Evolutionary conservation across 495 filamentous ascomycete species (phyloP).

Genomic region (Aspergillus leporis): DNA sequence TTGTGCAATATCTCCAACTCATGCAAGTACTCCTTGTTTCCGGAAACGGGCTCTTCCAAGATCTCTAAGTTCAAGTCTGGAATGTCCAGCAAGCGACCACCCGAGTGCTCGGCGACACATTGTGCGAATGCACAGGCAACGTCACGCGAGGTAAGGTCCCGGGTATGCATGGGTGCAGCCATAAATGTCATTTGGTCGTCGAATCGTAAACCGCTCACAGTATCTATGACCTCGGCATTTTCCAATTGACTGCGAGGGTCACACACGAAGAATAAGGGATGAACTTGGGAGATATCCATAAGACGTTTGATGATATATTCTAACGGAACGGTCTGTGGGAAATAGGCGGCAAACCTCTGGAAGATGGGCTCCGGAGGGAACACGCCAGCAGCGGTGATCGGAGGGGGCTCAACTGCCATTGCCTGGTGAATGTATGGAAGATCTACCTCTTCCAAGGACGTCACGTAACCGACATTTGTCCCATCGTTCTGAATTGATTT

Average conservation of each 20-base stretch:
- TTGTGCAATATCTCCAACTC: constrained; percentile 78
- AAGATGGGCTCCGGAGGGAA: constrained; percentile 65
- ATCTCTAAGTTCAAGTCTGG: constrained; percentile 62
- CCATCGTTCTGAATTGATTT: constrained; percentile 17
- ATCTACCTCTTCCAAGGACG: constrained; percentile 73
- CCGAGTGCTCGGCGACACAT: constrained; percentile 63
- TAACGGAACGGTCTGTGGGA: constrained; percentile 73
- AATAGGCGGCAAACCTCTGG: constrained; percentile 72
- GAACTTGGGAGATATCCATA: constrained; percentile 60
- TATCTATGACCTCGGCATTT: constrained; percentile 70
- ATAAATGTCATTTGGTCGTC: constrained; percentile 74
- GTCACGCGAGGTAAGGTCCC: constrained; percentile 22
- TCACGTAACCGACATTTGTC: constrained; percentile 68
- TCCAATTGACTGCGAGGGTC: constrained; percentile 54
- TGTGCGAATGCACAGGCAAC: constrained; percentile 60
- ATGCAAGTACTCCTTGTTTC: constrained; percentile 54
- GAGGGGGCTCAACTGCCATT: constrained; percentile 61
- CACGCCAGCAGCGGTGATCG: constrained; percentile 73
- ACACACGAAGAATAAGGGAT: constrained; percentile 73
- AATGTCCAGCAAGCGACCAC: constrained; percentile 68
- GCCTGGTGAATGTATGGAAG: constrained; percentile 59
- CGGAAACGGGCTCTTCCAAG: constrained; percentile 54
- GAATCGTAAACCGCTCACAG: constrained; percentile 60
- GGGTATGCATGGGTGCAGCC: constrained; percentile 57
- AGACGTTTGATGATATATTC: constrained; percentile 73